These are phyloP conservation scores for Harringtonia lauricola DNA, from an alignment of 2,329 filamentous ascomycete genomes.

Conservation along the genomic window DNA sequence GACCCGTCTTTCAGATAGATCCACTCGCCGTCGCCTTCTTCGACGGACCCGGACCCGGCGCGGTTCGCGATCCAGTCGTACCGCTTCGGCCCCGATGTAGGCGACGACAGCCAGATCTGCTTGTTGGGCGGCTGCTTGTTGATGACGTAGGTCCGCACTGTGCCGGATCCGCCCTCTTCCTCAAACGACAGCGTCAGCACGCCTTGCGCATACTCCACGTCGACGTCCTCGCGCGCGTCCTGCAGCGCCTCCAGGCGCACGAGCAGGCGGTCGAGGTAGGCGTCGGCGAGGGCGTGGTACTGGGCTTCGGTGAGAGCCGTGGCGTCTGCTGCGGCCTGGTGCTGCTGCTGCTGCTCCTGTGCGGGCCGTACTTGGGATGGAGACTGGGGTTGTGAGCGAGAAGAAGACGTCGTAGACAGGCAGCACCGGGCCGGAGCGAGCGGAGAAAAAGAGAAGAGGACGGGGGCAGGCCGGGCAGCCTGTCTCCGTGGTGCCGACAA, in stretches of 20 bases:
- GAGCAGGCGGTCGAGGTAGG: slow-evolving; percentile 53
- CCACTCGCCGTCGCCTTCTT: slow-evolving; percentile 65
- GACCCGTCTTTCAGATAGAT: slow-evolving; percentile 78
- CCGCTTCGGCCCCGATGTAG: slow-evolving; percentile 81
- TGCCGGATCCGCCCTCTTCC: slow-evolving; percentile 14
- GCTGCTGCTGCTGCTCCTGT: slow-evolving; percentile 25
- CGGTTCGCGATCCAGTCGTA: slow-evolving; percentile 70
- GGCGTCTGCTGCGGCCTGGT: slow-evolving; percentile 14
- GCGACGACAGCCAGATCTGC: slow-evolving; percentile 93
- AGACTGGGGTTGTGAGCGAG: background rate
- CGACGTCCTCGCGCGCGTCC: slow-evolving; percentile 64
- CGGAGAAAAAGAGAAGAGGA: too few relatives aligned
- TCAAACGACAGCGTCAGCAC: slow-evolving; percentile 10
- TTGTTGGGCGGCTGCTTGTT: slow-evolving; percentile 99
- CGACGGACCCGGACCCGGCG: slow-evolving; percentile 31
- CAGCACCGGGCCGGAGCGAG: too few relatives aligned
- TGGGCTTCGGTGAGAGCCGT: slow-evolving; percentile 48
- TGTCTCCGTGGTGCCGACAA: background rate
- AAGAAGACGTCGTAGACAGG: background rate
- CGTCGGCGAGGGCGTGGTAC: slow-evolving; percentile 70
- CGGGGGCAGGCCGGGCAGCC: too few relatives aligned
- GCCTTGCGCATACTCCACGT: slow-evolving; percentile 65
- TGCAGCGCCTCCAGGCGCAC: slow-evolving; percentile 59
- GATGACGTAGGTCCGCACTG: slow-evolving; percentile 73
- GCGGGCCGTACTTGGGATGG: slow-evolving; percentile 13